Base-by-base conservation (phyloP, 2,329 filamentous ascomycete species). In the Drechslera avenae region DNA sequence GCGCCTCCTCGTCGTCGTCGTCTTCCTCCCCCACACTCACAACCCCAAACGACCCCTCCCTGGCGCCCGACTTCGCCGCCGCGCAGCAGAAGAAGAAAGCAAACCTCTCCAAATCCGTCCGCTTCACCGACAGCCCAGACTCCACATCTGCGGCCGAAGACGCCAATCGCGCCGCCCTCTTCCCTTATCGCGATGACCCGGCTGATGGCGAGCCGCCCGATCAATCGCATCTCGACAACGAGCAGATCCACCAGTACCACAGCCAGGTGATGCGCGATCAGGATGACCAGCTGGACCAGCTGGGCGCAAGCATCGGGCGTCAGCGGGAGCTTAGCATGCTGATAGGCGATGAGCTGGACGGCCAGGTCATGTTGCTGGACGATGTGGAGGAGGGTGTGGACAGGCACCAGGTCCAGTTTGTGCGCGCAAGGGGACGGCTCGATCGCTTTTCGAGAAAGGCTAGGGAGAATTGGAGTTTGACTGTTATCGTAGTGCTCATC, bases 311-410 rank as follows among this genome's bases (percentile, higher is more conserved):
- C 50, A 97, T 99, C 62, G 84, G 89, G 3, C 85, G 94, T 32
- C 94, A 97, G 78, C 82, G 95, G 41, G 90, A 97, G 77, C 80
- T 99, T 55, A 92, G 88, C 69, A 95, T 97, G 78, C 90, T 94
- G 77, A 97, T 99, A 66, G 93, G 94, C 23, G 90, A 97, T 72
- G 94, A 99, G 79, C 81, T 99, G 30, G 94, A 97, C 64, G 88
- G 86, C 62, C 94, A 99, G 67, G 89, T 95, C 31, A 82, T 88
- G 62, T 80, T 99, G 79, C 80, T 99, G 23, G 93, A 97, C 71
- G 93, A 96, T 65, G 86, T 95, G 36, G 94, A 97, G 68, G 83
- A 83, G 36, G 83, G 87, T 16, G 89, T 92, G 6, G 91, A 96
- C 71, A 79, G 92, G 50, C 92, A 97, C 75, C 83, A 88, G 71